Conservation (phyloP, 257 asterid species). For the Phtheirospermum japonicum region DNA sequence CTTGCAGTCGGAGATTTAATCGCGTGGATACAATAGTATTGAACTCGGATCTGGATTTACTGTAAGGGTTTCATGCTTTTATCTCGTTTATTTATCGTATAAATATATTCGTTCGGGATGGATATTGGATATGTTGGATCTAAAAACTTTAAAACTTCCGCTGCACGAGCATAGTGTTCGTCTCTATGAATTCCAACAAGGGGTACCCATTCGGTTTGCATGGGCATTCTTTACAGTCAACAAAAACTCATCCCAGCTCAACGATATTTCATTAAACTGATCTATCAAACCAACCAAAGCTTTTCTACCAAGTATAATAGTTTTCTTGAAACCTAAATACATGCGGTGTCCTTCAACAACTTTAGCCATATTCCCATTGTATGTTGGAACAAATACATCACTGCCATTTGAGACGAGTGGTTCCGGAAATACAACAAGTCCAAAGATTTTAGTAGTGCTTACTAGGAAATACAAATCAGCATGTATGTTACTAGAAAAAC, state of each 20-base stretch:
- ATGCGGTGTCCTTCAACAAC: conserved; percentile 64
- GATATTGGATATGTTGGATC: too few species aligned
- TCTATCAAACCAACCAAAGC: conserved; percentile 52
- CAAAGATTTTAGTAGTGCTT: conserved; percentile 41
- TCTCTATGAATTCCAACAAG: too few species aligned
- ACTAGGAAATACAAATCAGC: too few species aligned
- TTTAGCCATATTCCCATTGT: conserved; percentile 59
- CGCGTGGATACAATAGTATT: too few species aligned
- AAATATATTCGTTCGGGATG: too few species aligned
- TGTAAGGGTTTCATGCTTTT: too few species aligned
- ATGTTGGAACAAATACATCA: conserved; percentile 54
- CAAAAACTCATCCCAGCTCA: conserved; percentile 63
- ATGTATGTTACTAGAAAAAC: too few species aligned
- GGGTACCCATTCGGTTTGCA: conserved; percentile 47
- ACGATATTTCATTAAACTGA: conserved; percentile 30
- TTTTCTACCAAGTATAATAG: conserved; percentile 49
- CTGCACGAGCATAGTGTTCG: too few species aligned
- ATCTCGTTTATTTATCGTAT: too few species aligned
- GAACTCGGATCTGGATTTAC: too few species aligned
- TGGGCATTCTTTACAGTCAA: conserved; percentile 46
- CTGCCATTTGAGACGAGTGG: conserved; percentile 59
- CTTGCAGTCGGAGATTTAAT: too few species aligned
- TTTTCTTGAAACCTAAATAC: conserved; percentile 59
- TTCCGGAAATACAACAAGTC: conserved; percentile 36
- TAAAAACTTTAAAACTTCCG: too few species aligned